These are phyloP conservation scores for Melaleuca quinquenervia DNA, from an alignment of 345 rosid genomes.

Conservation along the genomic window DNA sequence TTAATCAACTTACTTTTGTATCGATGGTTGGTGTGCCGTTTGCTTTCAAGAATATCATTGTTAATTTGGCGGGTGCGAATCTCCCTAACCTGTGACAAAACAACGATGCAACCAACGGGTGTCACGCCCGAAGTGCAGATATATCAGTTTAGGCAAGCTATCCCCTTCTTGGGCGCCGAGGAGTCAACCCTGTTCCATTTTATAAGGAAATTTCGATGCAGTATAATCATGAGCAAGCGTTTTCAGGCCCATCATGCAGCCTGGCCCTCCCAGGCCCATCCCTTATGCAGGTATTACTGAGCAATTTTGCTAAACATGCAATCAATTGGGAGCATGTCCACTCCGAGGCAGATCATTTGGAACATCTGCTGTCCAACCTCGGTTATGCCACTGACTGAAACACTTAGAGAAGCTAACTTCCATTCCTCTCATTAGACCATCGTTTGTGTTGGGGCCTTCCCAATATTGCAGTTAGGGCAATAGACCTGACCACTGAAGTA, in stretches of 20 bases:
- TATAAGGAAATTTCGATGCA: background rate
- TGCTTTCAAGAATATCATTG: background rate
- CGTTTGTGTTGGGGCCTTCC: background rate
- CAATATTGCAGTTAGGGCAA: background rate
- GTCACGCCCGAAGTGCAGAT: background rate
- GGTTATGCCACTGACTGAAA: too few species aligned
- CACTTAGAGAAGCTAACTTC: too few species aligned
- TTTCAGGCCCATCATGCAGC: background rate
- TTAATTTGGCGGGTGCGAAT: background rate
- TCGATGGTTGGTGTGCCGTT: background rate
- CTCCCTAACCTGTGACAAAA: background rate
- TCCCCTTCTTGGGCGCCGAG: background rate
- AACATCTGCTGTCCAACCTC: background rate
- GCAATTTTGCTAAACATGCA: background rate
- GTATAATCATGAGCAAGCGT: background rate
- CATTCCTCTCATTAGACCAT: too few species aligned
- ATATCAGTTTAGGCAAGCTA: background rate
- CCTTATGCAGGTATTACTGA: background rate
- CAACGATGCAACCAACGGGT: background rate
- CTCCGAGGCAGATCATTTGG: background rate
- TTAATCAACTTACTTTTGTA: background rate
- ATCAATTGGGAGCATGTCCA: background rate
- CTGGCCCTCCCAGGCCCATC: background rate
- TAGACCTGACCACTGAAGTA: background rate
- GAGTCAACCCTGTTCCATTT: background rate